phyloP scores from a whole-genome alignment of 768 basidiomycete genomes.

The Rhizopogon vulgaris region DNA sequence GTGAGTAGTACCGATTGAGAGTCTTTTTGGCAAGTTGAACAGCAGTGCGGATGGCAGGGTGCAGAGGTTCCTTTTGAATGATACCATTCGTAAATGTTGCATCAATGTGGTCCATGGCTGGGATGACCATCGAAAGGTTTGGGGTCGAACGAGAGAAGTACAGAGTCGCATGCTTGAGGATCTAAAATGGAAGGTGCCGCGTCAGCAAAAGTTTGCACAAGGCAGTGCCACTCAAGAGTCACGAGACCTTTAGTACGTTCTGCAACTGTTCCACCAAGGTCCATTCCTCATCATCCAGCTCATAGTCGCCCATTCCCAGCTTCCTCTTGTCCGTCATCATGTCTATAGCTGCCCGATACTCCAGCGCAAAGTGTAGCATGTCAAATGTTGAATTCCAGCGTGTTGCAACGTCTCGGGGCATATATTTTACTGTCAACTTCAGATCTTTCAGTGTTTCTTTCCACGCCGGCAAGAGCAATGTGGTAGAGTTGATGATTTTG shows the following conservation, averaged over 20 bases:
- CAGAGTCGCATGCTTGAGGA: no score
- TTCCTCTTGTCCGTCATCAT: slow-evolving; percentile 10
- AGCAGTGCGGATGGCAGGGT: slow-evolving; percentile 2
- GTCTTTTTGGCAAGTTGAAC: slow-evolving; percentile 15
- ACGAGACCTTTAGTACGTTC: slow-evolving; percentile 14
- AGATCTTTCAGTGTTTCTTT: neutral
- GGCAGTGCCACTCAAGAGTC: no score
- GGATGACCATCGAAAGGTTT: slow-evolving; percentile 24
- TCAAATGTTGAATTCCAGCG: slow-evolving; percentile 22
- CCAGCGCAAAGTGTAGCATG: slow-evolving; percentile 10
- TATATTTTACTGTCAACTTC: neutral
- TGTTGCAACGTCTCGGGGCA: slow-evolving; percentile 21
- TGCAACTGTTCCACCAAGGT: slow-evolving; percentile 15
- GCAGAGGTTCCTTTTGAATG: neutral
- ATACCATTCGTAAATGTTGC: slow-evolving; percentile 8
- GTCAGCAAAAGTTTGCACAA: no score
- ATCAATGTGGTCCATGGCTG: slow-evolving; percentile 29
- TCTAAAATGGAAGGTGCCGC: no score
- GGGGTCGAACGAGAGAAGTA: no score
- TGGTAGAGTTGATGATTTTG: slow-evolving; percentile 17
- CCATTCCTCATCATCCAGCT: slow-evolving; percentile 17
- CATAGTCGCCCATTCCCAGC: slow-evolving; percentile 10
- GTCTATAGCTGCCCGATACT: slow-evolving; percentile 19
- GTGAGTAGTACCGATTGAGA: slow-evolving; percentile 20
- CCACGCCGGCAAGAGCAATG: slow-evolving; percentile 18